Base-by-base conservation (phyloP, 2,329 filamentous ascomycete genomes). In the Aspergillus persii region DNA sequence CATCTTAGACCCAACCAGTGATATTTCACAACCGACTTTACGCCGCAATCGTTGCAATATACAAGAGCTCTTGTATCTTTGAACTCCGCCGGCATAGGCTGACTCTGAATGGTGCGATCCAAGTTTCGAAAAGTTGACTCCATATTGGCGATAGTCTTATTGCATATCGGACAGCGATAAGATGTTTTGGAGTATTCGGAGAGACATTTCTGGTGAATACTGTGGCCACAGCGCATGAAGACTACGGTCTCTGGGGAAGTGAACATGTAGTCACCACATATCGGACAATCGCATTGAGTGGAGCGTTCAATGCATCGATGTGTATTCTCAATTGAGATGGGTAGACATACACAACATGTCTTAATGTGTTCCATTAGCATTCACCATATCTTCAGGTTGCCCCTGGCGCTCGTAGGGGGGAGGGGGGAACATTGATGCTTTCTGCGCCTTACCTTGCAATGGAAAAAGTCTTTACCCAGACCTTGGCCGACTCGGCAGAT, bases 1-100 rank as follows among this genome's bases (percentile, higher is more conserved):
- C 95, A 99, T 75, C 96, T 96, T 50, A 96, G 81, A 0, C 95
- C 95, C 4, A 98, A 81, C 92, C 95, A 99, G 76, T 99, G 95
- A 72, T 96, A 99, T 31, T 85, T 84, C 26, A 95, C 92, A 26
- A 90, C 89, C 61, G 89, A 93, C 72, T 92, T 93, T 11, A 90
- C 90, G 50, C 88, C 91, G 76, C 95, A 99, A 77, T 99, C 95
- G 73, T 99, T 98, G 76, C 95, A 99, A 62, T 93, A 86, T 53
- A 98, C 86, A 63, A 93, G 85, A 12, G 92, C 94, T 62, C 87
- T 87, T 4, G 91, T 92, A 68, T 92, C 86, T 61, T 80, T 83
- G 69, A 93, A 96, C 63, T 96, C 90, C 5, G 83, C 78, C 0
- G 95, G 95, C 92, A 99, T 98, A 1, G 95, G 95, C 72, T 99